Conservation (phyloP, 352 stramenopile species). For the Phytopythium aichiense region DNA sequence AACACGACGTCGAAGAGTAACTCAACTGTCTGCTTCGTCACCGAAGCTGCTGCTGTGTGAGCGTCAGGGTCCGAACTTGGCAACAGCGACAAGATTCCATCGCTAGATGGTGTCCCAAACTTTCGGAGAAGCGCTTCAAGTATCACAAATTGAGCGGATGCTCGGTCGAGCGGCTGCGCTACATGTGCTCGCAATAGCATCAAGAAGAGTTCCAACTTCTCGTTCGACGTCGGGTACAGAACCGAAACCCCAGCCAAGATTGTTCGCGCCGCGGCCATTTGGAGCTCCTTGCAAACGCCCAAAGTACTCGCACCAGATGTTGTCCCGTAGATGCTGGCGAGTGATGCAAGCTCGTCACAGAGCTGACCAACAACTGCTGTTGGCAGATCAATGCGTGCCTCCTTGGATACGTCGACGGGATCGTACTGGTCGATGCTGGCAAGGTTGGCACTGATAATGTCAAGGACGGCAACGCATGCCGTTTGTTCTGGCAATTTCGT, state of each 20-base stretch:
- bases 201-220: slow-evolving; percentile 70
- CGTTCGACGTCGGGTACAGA: slow-evolving; percentile 53
- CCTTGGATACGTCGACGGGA: slow-evolving; percentile 20
- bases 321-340: slow-evolving; percentile 28
- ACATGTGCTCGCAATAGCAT: slow-evolving; percentile 48
- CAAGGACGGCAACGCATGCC: slow-evolving; percentile 37
- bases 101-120: slow-evolving; percentile 47
- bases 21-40: slow-evolving; percentile 33
- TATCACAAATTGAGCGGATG: slow-evolving; percentile 48
- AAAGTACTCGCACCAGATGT: not conserved
- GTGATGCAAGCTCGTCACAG: slow-evolving; percentile 41
- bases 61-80: slow-evolving; percentile 20
- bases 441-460: slow-evolving; percentile 65
- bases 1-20: slow-evolving; percentile 38
- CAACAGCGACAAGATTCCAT: slow-evolving; percentile 72
- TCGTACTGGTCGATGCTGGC: slow-evolving; percentile 58
- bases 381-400: slow-evolving; percentile 34
- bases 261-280: slow-evolving; percentile 55
- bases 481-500: not conserved
- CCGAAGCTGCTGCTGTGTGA: slow-evolving; percentile 5
- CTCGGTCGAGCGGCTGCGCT: slow-evolving; percentile 16
- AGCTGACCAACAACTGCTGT: slow-evolving; percentile 27
- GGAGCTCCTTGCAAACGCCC: slow-evolving; percentile 17
- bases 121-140: slow-evolving; percentile 49
- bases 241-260: slow-evolving; percentile 60